Evolutionary conservation across 2,329 filamentous ascomycete species (phyloP).

Genomic region (Penicillium capsulatum): DNA sequence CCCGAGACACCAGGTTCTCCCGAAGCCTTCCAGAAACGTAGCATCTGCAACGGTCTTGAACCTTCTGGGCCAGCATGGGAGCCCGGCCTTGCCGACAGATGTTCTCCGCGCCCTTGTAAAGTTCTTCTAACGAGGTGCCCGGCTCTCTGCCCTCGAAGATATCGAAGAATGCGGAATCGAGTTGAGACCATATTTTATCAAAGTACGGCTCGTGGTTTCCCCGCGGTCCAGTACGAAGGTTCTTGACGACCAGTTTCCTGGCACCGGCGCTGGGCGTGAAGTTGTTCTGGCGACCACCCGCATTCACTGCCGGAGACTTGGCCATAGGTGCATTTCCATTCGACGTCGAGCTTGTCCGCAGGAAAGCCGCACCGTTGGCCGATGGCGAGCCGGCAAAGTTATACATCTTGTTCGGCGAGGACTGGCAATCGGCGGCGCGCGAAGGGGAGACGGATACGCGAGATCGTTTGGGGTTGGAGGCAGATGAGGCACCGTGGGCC

Average conservation of each 20-base stretch:
- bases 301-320: constrained; percentile 31
- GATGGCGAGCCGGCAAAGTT: constrained; percentile 44
- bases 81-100: constrained; percentile 76
- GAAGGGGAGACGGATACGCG: constrained; percentile 31
- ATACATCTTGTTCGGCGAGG: constrained; percentile 51
- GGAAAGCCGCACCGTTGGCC: constrained; percentile 40
- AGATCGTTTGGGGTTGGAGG: constrained; percentile 42
- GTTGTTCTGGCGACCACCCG: constrained; percentile 37
- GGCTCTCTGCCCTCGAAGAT: constrained; percentile 66
- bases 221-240: constrained; percentile 64
- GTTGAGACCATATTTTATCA: constrained; percentile 66
- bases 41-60: constrained; percentile 62
- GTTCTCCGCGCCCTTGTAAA: constrained; percentile 90
- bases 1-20: constrained; percentile 54
- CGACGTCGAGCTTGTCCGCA: constrained; percentile 43
- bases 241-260: constrained; percentile 90
- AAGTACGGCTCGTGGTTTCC: constrained; percentile 74
- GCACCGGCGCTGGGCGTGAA: constrained; percentile 73
- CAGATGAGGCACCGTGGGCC: constrained; percentile 19
- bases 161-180: constrained; percentile 66
- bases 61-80: constrained; percentile 60
- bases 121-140: constrained; percentile 72
- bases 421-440: constrained; percentile 13
- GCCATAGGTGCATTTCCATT: constrained; percentile 15
- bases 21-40: constrained; percentile 59